Base-by-base conservation (phyloP, 2,329 filamentous ascomycete genomes). In the Aureobasidium uvarum region DNA sequence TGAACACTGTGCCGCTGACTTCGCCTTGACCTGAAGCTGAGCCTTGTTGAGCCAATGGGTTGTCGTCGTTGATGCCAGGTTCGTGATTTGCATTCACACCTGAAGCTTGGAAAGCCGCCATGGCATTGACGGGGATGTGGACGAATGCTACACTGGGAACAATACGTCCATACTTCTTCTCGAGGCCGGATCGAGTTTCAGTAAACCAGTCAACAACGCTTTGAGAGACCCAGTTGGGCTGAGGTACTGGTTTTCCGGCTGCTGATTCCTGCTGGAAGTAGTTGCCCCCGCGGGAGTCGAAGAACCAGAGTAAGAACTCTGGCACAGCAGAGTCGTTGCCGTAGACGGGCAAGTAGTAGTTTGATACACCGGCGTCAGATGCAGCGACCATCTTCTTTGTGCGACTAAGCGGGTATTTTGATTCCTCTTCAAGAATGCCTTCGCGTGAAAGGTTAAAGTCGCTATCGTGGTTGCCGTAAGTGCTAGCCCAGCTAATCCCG, bases 391-490 rank as follows among this genome's bases (percentile, higher is more conserved):
- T 80, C 2, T 77, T 76, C 14, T 76, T 74, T 0, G 83, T 85
- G 5, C 78, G 71, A 16, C 76, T 75, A 3, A 75, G 20, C 13
- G 72, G 69, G 39, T 73, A 74, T n/a, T 68, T 69, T 50, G 72
- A 75, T 67, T 83, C 81, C 7, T 76, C 72, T 0, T 67, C 70
- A 41, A 80, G 78, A 5, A 83, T 75, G 13, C 74, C 75, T 41
- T 73, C 67, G 1, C 81, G 81, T 0, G 82, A 83, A 10, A 89
- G 74, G 67, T 88, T 88, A 71, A 79, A 83, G 41, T 84, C 76
- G 54, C 82, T 81, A 69, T 91, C 89, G 70, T 91, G 89, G 66
- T 91, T 91, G 0, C 89, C 89, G 68, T 91, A 91, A 0, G 87
- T 87, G 0, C 85, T 86, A 1, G 87, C 87, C 84, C 87, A 91